Percentiles rank a stretch among this genome's conserved stretches.
Conservation (phyloP, 495 filamentous ascomycete species). For the Staphylotrichum tortipilum region DNA sequence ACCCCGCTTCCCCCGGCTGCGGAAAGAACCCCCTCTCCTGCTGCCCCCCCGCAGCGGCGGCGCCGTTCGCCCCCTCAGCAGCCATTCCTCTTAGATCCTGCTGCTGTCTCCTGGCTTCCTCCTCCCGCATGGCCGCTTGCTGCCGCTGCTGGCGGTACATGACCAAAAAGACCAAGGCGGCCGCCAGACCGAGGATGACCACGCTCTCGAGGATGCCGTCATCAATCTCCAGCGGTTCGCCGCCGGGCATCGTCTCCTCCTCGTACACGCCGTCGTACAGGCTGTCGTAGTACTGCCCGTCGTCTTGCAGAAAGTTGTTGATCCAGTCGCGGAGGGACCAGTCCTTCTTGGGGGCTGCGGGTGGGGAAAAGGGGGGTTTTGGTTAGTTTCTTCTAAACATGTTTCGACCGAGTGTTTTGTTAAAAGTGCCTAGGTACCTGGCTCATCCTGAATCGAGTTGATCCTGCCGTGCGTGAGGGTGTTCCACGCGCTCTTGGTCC, state of each 20-base stretch:
- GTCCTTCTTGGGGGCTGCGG: constrained; percentile 53
- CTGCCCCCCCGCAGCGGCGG: constrained; percentile 1
- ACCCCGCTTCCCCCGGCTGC: constrained; percentile 61
- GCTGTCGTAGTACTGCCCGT: constrained; percentile 53
- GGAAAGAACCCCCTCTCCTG: constrained; percentile 55
- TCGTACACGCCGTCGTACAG: constrained; percentile 47
- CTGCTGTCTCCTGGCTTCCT: constrained; percentile 26
- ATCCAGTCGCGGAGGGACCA: constrained; percentile 80
- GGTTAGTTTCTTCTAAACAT: too few species aligned
- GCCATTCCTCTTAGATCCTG: constrained; percentile 16
- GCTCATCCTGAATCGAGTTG: constrained; percentile 83
- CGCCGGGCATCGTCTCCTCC: constrained; percentile 48
- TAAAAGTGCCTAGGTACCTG: too few species aligned
- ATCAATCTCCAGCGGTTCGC: constrained; percentile 41
- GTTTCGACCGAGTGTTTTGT: too few species aligned
- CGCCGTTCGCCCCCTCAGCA: background rate
- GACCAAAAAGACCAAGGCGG: constrained; percentile 64
- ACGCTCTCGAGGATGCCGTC: constrained; percentile 73
- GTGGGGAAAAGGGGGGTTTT: too few species aligned
- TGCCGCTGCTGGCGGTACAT: constrained; percentile 77
- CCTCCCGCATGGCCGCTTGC: constrained; percentile 35
- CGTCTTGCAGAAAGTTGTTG: constrained; percentile 69
- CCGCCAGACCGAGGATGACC: constrained; percentile 70
- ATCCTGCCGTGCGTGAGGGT: constrained; percentile 78
- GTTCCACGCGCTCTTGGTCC: constrained; percentile 85